Percentiles rank a stretch among this genome's conserved stretches.
Conservation (phyloP, 2,329 filamentous ascomycete species). For the Teratosphaeria zuluensis region DNA sequence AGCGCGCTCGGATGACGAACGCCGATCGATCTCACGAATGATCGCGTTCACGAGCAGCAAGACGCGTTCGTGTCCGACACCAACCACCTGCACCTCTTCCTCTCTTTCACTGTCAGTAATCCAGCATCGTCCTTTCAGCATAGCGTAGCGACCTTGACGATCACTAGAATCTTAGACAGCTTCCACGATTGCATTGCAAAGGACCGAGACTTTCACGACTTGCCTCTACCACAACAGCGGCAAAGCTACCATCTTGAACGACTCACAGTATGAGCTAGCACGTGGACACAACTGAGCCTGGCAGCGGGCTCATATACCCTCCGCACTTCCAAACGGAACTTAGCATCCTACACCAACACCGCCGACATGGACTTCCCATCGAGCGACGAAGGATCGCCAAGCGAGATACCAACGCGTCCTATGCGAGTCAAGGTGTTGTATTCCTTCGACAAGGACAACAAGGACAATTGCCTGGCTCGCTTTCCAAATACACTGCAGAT, state of each 20-base stretch:
- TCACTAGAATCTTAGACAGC: not conserved
- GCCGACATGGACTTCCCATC: not conserved
- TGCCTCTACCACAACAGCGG: too few species aligned
- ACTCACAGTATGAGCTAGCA: conserved; percentile 8
- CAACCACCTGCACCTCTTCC: not conserved
- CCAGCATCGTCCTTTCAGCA: not conserved
- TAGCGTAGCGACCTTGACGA: not conserved
- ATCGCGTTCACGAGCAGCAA: not conserved
- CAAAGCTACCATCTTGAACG: too few species aligned
- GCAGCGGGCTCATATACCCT: conserved; percentile 3
- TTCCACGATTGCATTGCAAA: not conserved
- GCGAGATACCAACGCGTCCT: conserved; percentile 29
- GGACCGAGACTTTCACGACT: not conserved
- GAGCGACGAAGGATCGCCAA: not conserved
- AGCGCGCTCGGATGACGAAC: not conserved
- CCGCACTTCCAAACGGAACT: conserved; percentile 2
- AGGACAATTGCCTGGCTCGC: conserved; percentile 80
- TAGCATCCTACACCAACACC: conserved; percentile 13
- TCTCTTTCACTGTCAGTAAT: not conserved
- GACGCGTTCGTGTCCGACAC: not conserved
- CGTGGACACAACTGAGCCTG: conserved; percentile 6
- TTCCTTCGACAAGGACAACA: conserved; percentile 83
- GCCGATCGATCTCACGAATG: not conserved
- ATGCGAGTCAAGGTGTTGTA: conserved; percentile 85
- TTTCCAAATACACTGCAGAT: conserved; percentile 71